A percentile compares a stretch with the other conserved stretches of the same genome.
phyloP scores from a whole-genome alignment of 768 basidiomycete species.

The Mycena latifolia region DNA sequence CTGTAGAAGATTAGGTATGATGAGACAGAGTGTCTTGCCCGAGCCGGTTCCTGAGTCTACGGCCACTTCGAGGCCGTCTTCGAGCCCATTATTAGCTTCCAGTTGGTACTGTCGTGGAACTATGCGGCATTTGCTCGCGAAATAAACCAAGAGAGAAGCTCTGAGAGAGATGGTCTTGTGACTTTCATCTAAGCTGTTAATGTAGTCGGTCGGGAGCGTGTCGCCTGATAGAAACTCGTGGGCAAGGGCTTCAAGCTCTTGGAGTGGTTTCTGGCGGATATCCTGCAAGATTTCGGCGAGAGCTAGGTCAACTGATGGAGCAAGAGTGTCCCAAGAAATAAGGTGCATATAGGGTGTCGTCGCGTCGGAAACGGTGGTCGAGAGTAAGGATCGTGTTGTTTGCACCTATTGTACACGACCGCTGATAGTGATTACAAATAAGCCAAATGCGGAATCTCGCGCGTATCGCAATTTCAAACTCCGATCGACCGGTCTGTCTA shows the following conservation, averaged over 20 bases:
- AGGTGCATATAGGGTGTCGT: not conserved
- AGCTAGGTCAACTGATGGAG: not conserved
- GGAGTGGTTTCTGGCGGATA: not conserved
- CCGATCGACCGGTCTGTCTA: too few relatives aligned
- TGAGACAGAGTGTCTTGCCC: not conserved
- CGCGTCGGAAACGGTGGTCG: conserved; percentile 12
- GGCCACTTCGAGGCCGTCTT: conserved; percentile 36
- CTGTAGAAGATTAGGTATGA: not conserved
- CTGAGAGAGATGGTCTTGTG: conserved; percentile 12
- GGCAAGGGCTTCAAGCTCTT: not conserved
- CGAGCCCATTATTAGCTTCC: conserved; percentile 32
- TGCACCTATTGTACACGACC: not conserved
- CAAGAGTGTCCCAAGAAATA: not conserved
- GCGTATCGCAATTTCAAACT: not conserved
- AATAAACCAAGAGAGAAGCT: conserved; percentile 23
- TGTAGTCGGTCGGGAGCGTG: conserved; percentile 8
- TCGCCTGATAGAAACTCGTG: not conserved
- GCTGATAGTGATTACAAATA: conserved; percentile 5
- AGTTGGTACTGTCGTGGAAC: conserved; percentile 44
- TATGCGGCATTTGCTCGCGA: conserved; percentile 12
- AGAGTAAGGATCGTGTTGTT: conserved; percentile 4
- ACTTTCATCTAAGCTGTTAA: not conserved
- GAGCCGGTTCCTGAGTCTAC: conserved; percentile 21
- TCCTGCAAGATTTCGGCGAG: not conserved
- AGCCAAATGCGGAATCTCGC: not conserved